Base-by-base conservation (phyloP, 2,329 filamentous ascomycete genomes). In the Aspergillus terreus region DNA sequence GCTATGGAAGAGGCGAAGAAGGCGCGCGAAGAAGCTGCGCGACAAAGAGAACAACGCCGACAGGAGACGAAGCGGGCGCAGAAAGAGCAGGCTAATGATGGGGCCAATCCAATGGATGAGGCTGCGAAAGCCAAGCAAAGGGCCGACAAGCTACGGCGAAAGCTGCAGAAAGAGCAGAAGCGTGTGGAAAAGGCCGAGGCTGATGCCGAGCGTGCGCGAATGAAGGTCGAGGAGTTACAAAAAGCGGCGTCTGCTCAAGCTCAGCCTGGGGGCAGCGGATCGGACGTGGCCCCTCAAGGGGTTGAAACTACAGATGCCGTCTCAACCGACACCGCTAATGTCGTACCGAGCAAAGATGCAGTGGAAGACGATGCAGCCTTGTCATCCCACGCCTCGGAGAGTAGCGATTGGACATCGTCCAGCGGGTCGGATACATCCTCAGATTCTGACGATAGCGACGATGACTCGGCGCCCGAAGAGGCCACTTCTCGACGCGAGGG, bases 131-230 rank as follows among this genome's bases (percentile, higher is more conserved):
- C 71, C 11, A 71, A 71, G 50, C 58, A 63, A 38, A 72, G 71
- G 53, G 71, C 73, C 4, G 73, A 76, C 43, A 75, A 68, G 51
- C 62, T 74, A 30, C 66, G 66, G 25, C 68, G 65, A 52, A 73
- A 70, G 50, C 78, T 90, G 43, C 80, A 85, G 61, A 87, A 85
- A 67, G 85, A 89, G 54, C 86, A 90, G 67, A 72, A 70, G 56
- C 66, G 67, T 38, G 67, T 74, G 42, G 71, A 71, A 38, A 72
- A 73, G 58, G 75, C 75, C 6, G 72, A 77, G 53, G 73, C 71
- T 0, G 68, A 73, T 54, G 71, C 71, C 4, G 68, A 71, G 44
- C 67, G 64, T 47, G 70, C 70, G 51, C 68, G 69, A 36, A 60
- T 69, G 14, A 65, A 63, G 33, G 62, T 66, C 15, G 68, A 71